Evolutionary conservation across 257 asterid species (phyloP), one percentile per base, ranked within the genome.

Genomic region (Lavandula angustifolia): DNA sequence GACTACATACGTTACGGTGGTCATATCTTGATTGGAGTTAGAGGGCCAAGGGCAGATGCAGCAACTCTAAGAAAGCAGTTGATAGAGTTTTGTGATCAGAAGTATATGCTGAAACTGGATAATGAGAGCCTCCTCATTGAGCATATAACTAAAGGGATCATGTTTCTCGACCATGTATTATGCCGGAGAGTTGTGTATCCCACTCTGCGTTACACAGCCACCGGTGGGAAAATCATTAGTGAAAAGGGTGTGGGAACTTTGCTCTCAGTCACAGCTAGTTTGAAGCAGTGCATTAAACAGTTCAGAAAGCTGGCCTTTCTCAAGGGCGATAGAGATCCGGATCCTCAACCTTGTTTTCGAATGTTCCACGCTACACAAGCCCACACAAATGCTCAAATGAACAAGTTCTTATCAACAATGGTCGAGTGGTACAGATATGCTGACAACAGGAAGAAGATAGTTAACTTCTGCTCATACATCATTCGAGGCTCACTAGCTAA

Each of bases 361-460:
- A 92, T 92, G 99, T 92, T 92, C 62, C 99, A 92, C 74, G 97
- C 99, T 64, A 92, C 97, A 32, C 99, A 92, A 74, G 94, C 97
- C 63, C 97, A 92, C 79, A 87, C 99, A 49, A 92, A 92, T 75
- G 94, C 99, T 50, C 99, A 92, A 75, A 92, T 92, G 99, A 92
- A 92, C 55, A 92, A 92, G 80, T 73, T 92, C 40, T 82, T 92
- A 80, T 66, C 91, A 18, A 85, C 95, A 18, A 85, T 92, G 75
- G 99, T 88, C 54, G 99, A 92, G 84, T 92, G 99, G 99, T 92
- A 89, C 52, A 79, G 99, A 64, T 92, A 89, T 73, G 99, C 99
- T 13, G 97, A 87, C 72, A 89, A 92, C 75, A 80, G 99, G 81
- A 92, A 92, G 81, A 92, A 89, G 70, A 79, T 92, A 31, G 99